Evolutionary conservation across 306 rosid species (phyloP), one percentile per base, ranked within the genome.

Genomic region (Gleditsia sinensis): DNA sequence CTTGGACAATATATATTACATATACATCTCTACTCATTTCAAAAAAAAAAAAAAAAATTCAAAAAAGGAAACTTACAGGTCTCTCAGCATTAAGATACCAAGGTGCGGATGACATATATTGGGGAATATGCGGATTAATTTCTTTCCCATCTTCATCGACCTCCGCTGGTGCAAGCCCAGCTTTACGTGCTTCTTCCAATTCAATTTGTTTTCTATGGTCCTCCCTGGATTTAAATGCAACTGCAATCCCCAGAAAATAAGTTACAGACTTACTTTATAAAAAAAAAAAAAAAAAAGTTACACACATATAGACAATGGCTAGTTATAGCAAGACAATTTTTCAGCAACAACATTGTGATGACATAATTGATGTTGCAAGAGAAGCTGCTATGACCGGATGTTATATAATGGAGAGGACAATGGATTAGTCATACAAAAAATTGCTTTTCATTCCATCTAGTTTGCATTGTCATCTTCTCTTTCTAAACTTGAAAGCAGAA

Each of bases 91-190:
- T 86, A 33, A 86, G 92, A 79, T 88, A 88, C 90, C 90, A 88
- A 74, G 92, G 92, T 7, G 84, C 87, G 43, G 87, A 79, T 46
- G 90, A 81, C 88, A 85, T 88, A 66, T 86, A 88, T 50, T 88
- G 90, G 34, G 90, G 90, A 72, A 88, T 88, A 54, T 86, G 90
- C 42, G 90, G 90, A 74, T 88, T 88, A 66, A 88, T 88, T 77
- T 88, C 93, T 54, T 88, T 88, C 14, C 90, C 93, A 86, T 88
- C 83, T 75, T 83, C 90, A 72, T 88, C 90, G 4, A 88, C 82
- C 69, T 88, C 90, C 21, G 92, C 90, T 12, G 93, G 93, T 0
- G 93, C 93, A 77, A 88, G 93, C 66, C 93, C 92, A 33, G 90
- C 93, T 46, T 88, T 86, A 25, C 93, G 88, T 1, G 93, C 93